Conservation (phyloP, 257 asterid species). For the Fraxinus pennsylvanica region DNA sequence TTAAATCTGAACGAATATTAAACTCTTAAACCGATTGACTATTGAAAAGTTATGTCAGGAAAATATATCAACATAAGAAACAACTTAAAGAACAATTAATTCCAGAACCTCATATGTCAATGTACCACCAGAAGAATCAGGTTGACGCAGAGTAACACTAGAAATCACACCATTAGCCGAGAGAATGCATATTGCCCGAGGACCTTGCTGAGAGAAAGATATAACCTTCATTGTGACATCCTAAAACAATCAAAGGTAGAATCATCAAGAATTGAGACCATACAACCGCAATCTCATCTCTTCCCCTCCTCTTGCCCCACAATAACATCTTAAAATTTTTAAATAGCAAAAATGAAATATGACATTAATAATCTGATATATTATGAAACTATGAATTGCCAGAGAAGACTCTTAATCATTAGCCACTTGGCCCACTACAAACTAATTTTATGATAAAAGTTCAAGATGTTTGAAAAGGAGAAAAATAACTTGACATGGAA, state of each 20-base stretch:
- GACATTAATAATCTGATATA: neutral
- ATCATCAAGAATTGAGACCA: neutral
- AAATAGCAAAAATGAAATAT: neutral
- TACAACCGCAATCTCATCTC: neutral
- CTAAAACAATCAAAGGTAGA: slow-evolving; percentile 26
- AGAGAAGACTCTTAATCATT: neutral
- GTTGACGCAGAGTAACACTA: slow-evolving; percentile 80
- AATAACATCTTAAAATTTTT: neutral
- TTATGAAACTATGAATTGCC: neutral
- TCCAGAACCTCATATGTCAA: slow-evolving; percentile 73
- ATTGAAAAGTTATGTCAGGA: neutral
- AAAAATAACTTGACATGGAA: neutral
- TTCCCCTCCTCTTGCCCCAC: slow-evolving; percentile 2
- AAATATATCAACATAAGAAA: neutral
- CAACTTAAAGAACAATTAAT: neutral
- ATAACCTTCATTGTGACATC: slow-evolving; percentile 64
- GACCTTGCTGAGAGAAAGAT: slow-evolving; percentile 74
- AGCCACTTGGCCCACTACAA: neutral
- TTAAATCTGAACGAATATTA: neutral
- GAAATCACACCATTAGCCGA: slow-evolving; percentile 83
- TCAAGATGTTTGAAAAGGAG: neutral
- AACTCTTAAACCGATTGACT: neutral
- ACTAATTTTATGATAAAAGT: neutral
- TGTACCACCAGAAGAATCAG: slow-evolving; percentile 87
- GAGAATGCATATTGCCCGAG: slow-evolving; percentile 79